Evolutionary conservation across 208 protist species (phyloP).

Genomic region (Lotmaria passim): DNA sequence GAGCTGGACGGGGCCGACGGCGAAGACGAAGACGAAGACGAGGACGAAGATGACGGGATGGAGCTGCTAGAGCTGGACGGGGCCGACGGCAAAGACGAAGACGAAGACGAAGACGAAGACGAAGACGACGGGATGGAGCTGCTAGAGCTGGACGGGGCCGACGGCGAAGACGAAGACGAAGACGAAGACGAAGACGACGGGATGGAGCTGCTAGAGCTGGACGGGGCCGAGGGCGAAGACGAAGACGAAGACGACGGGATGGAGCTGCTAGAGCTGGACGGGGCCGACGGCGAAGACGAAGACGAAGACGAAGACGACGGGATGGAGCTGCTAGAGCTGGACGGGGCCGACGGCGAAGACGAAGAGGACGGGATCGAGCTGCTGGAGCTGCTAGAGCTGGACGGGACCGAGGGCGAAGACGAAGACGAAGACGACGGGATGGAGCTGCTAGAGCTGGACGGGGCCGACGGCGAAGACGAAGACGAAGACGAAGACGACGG

Average conservation of each 20-base stretch:
- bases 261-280: too few relatives aligned
- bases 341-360: not conserved
- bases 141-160: not conserved
- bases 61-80: constrained; percentile 2
- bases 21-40: not conserved
- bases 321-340: too few relatives aligned
- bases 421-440: not conserved
- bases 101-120: not conserved
- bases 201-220: too few relatives aligned
- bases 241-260: not conserved
- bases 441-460: too few relatives aligned
- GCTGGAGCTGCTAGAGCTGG: not conserved
- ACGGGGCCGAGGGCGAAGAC: not conserved
- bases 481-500: not conserved
- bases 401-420: not conserved
- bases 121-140: not conserved
- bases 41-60: too few relatives aligned
- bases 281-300: not conserved
- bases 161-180: too few relatives aligned
- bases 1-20: not conserved
- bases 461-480: not conserved
- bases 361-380: not conserved
- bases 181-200: not conserved
- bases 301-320: not conserved
- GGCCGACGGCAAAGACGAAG: too few relatives aligned